phyloP scores from a whole-genome alignment of 108 stramenopile species.

The Fragilariopsis cylindrus region DNA sequence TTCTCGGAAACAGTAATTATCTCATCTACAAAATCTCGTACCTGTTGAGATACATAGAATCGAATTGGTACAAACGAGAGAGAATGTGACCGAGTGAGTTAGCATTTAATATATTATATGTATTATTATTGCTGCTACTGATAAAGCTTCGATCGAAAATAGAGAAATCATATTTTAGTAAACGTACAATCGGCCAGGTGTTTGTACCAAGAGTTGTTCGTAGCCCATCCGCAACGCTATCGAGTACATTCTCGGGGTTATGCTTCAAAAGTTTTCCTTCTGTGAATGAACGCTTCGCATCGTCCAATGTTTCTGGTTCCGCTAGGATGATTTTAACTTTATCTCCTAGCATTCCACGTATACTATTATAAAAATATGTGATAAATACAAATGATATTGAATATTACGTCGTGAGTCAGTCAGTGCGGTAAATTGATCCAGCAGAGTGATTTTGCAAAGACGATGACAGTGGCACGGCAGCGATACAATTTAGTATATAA shows the following conservation, averaged over 20 bases:
- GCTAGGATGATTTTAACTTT: conserved; percentile 44
- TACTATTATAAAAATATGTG: neutral
- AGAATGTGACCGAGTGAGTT: neutral
- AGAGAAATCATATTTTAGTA: conserved; percentile 37
- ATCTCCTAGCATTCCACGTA: conserved; percentile 31
- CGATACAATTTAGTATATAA: conserved; percentile 8
- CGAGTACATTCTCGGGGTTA: conserved; percentile 40
- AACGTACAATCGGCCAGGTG: conserved; percentile 50
- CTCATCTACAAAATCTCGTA: conserved; percentile 43
- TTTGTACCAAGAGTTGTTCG: conserved; percentile 55
- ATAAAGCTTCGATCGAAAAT: neutral
- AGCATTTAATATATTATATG: neutral
- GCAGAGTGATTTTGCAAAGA: conserved; percentile 50
- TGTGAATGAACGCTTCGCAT: conserved; percentile 38
- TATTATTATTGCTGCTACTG: neutral
- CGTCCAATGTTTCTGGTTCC: conserved; percentile 33
- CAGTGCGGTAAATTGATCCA: conserved; percentile 46
- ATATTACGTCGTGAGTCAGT: conserved; percentile 35
- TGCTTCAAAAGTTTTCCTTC: conserved; percentile 31
- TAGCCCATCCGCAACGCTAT: conserved; percentile 68
- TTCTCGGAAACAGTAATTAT: conserved; percentile 65
- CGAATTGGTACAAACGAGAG: neutral
- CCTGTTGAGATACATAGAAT: neutral
- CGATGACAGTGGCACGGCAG: conserved; percentile 36
- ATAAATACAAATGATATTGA: too few relatives aligned